A percentile compares a stretch with the other conserved stretches of the same genome.
Conservation (phyloP, 2,329 filamentous ascomycete genomes). For the Diaporthe citri region DNA sequence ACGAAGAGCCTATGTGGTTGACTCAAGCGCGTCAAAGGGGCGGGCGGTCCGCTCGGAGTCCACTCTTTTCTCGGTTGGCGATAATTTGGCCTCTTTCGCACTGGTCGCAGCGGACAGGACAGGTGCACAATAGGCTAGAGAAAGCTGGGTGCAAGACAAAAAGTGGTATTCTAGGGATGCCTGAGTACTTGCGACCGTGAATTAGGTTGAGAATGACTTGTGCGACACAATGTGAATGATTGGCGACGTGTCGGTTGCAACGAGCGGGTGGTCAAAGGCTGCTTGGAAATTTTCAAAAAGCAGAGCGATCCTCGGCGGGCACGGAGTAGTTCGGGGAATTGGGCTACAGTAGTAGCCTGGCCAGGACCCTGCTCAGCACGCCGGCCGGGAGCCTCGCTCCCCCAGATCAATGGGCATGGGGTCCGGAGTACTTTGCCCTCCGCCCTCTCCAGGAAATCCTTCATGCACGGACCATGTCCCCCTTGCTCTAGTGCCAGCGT, state of each 20-base stretch:
- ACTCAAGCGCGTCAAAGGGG: slow-evolving; percentile 18
- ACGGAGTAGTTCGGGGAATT: slow-evolving; percentile 29
- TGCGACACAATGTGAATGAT: slow-evolving; percentile 14
- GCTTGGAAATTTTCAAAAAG: slow-evolving; percentile 31
- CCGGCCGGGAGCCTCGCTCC: not conserved
- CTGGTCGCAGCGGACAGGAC: not conserved
- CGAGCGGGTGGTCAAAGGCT: slow-evolving; percentile 8
- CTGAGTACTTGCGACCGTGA: not conserved
- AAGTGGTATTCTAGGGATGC: not conserved
- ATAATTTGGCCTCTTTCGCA: slow-evolving; percentile 34
- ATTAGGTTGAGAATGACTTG: slow-evolving; percentile 24
- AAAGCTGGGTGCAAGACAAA: not conserved
- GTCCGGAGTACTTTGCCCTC: not conserved
- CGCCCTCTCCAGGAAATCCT: slow-evolving; percentile 1
- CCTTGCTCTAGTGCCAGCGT: not conserved
- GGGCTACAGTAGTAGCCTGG: not conserved
- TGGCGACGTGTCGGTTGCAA: slow-evolving; percentile 13
- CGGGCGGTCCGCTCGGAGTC: slow-evolving; percentile 7
- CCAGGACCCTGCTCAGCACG: not conserved
- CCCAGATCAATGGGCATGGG: not conserved
- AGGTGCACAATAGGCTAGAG: not conserved
- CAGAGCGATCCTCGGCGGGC: slow-evolving; percentile 23
- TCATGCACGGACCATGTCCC: not conserved
- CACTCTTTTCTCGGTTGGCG: slow-evolving; percentile 11
- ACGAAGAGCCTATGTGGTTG: slow-evolving; percentile 13